phyloP scores from a whole-genome alignment of 495 filamentous ascomycete species.

The Tetracladium setigerum region DNA sequence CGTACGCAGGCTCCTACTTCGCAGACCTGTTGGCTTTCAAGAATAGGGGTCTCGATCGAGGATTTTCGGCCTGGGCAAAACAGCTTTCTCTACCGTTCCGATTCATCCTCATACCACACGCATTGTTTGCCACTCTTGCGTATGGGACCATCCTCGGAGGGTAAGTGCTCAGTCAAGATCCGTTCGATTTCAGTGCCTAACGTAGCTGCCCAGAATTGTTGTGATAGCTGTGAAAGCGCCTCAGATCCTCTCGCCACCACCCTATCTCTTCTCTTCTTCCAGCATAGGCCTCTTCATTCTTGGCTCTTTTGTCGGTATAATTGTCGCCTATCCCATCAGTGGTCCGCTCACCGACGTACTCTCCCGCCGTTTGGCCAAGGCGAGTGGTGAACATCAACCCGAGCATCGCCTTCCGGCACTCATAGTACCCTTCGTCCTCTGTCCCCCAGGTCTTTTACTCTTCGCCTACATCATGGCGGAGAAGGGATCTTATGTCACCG shows the following conservation, averaged over 20 bases:
- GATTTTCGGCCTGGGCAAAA: constrained; percentile 9
- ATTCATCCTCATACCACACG: constrained; percentile 18
- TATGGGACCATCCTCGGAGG: constrained; percentile 32
- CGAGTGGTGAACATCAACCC: background rate
- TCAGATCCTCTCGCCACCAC: constrained; percentile 39
- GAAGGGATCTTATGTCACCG: constrained; percentile 39
- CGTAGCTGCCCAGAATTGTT: constrained; percentile 39
- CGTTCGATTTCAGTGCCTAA: constrained; percentile 14
- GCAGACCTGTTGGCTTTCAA: constrained; percentile 24
- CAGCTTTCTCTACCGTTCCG: constrained; percentile 29
- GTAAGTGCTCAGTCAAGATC: constrained; percentile 20
- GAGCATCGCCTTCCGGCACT: constrained; percentile 5
- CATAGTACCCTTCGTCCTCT: constrained; percentile 21
- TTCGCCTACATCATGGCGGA: constrained; percentile 48
- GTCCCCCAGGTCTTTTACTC: constrained; percentile 48
- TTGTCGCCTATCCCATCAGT: background rate
- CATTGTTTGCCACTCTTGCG: constrained; percentile 17
- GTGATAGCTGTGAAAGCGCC: constrained; percentile 42
- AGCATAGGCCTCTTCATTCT: constrained; percentile 27
- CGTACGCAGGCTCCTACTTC: constrained; percentile 27
- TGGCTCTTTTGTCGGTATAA: background rate
- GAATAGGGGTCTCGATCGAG: constrained; percentile 9
- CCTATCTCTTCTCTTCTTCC: constrained; percentile 45
- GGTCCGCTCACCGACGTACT: constrained; percentile 3
- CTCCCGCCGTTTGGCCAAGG: background rate